These are phyloP conservation scores for Suhomyces anneliseae DNA, from an alignment of 1,139 yeast species.

Conservation along the genomic window DNA sequence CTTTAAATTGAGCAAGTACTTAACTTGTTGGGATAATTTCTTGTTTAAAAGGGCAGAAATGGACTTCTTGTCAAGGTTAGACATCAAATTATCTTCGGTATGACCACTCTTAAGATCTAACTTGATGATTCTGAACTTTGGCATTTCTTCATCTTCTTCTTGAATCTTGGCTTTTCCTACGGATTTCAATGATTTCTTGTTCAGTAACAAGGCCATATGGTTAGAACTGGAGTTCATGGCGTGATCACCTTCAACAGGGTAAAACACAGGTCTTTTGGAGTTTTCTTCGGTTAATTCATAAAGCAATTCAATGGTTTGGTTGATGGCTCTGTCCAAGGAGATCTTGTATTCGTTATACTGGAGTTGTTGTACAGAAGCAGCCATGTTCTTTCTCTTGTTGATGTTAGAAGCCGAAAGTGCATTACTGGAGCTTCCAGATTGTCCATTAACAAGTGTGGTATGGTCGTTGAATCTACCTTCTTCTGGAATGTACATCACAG, in stretches of 20 bases:
- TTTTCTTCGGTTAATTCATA: conserved; percentile 58
- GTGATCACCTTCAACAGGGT: conserved; percentile 48
- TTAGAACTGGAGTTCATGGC: conserved; percentile 48
- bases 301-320: conserved; percentile 54
- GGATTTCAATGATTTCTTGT: conserved; percentile 35
- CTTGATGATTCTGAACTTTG: conserved; percentile 60
- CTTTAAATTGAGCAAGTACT: conserved; percentile 70
- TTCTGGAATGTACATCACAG: conserved; percentile 34
- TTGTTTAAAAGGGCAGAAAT: conserved; percentile 66
- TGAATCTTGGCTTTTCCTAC: conserved; percentile 31
- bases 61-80: conserved; percentile 61
- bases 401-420: conserved; percentile 5
- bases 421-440: conserved; percentile 15
- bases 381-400: conserved; percentile 18
- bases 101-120: conserved; percentile 64
- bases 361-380: conserved; percentile 60
- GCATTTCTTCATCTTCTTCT: conserved; percentile 24
- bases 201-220: conserved; percentile 51
- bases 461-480: conserved; percentile 30
- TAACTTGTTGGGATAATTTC: conserved; percentile 58
- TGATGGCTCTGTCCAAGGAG: conserved; percentile 62
- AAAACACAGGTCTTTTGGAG: conserved; percentile 60
- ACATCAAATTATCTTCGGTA: conserved; percentile 39
- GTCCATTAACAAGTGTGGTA: conserved; percentile 32
- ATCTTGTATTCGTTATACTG: conserved; percentile 69